Evolutionary conservation across 768 basidiomycete species (phyloP).

Genomic region (Multifurca ochricompacta): DNA sequence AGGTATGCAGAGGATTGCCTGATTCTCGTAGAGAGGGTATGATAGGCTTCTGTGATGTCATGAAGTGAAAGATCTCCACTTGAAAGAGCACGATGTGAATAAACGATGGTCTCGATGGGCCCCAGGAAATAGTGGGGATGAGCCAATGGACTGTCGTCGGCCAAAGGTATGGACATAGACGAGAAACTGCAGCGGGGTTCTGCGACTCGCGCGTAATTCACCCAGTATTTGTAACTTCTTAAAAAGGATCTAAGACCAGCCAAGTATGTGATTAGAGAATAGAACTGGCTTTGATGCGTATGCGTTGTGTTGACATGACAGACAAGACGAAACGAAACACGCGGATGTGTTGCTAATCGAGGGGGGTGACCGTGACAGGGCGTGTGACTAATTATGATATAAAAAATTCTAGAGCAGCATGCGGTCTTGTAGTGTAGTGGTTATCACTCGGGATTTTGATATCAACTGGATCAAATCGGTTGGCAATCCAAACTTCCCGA

Average conservation of each 20-base stretch:
- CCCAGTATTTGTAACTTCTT: neutral
- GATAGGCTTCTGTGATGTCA: conserved; percentile 15
- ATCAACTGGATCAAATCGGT: neutral
- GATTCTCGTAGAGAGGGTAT: conserved; percentile 7
- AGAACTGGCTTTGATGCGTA: neutral
- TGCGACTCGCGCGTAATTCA: neutral
- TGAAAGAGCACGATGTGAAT: neutral
- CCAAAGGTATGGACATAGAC: neutral
- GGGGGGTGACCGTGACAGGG: conserved; percentile 9
- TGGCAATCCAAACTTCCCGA: conserved; percentile 6
- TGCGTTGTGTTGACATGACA: neutral
- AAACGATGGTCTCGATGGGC: conserved; percentile 13
- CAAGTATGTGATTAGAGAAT: neutral
- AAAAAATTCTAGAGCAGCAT: neutral
- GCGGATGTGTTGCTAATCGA: neutral
- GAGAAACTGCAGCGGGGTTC: neutral
- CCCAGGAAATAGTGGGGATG: conserved; percentile 4
- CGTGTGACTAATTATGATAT: neutral
- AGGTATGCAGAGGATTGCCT: neutral
- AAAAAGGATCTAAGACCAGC: neutral
- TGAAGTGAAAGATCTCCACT: conserved; percentile 7
- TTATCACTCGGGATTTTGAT: conserved; percentile 23
- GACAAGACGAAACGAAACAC: neutral
- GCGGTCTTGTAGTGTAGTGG: conserved; percentile 22
- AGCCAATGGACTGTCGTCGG: conserved; percentile 1